A percentile compares a stretch with the other conserved stretches of the same genome.
phyloP scores from a whole-genome alignment of 2,329 filamentous ascomycete genomes.

The Samsoniella hepiali region DNA sequence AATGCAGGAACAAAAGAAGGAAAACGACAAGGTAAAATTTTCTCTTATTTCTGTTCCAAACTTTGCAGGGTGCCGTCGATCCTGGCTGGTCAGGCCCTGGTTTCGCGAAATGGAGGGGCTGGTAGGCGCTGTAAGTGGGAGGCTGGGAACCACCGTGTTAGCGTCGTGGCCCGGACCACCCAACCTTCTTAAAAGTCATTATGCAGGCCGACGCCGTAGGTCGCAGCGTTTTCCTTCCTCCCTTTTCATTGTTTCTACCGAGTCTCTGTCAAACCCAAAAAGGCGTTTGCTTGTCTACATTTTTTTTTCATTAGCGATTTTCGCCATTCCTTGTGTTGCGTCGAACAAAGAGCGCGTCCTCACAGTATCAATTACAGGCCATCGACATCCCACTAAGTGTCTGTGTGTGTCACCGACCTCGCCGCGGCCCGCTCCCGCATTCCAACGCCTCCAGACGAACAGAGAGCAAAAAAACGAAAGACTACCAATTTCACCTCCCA shows the following conservation, averaged over 20 bases:
- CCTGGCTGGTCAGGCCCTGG: neutral
- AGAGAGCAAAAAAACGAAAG: neutral
- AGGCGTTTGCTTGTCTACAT: neutral
- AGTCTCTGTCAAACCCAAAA: neutral
- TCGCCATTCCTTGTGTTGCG: neutral
- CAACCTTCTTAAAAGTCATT: conserved; percentile 31
- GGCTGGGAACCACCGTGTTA: conserved; percentile 30
- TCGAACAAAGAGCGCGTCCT: neutral
- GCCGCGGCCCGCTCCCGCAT: conserved; percentile 19
- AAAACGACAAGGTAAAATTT: neutral
- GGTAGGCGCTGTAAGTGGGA: conserved; percentile 30
- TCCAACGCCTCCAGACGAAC: conserved; percentile 2
- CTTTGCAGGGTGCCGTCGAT: neutral
- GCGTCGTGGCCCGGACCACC: conserved; percentile 24
- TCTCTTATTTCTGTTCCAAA: neutral
- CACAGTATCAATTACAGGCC: neutral
- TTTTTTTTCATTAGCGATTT: neutral
- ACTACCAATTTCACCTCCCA: neutral
- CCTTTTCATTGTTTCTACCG: conserved; percentile 18
- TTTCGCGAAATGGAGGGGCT: conserved; percentile 20
- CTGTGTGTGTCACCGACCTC: conserved; percentile 7
- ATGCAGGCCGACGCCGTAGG: conserved; percentile 29
- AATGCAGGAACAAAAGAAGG: conserved; percentile 8
- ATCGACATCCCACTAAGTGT: neutral
- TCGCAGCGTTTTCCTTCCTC: conserved; percentile 4